Evolutionary conservation across 2,329 filamentous ascomycete genomes (phyloP).

Genomic region (Teratosphaeria pseudoeucalypti): DNA sequence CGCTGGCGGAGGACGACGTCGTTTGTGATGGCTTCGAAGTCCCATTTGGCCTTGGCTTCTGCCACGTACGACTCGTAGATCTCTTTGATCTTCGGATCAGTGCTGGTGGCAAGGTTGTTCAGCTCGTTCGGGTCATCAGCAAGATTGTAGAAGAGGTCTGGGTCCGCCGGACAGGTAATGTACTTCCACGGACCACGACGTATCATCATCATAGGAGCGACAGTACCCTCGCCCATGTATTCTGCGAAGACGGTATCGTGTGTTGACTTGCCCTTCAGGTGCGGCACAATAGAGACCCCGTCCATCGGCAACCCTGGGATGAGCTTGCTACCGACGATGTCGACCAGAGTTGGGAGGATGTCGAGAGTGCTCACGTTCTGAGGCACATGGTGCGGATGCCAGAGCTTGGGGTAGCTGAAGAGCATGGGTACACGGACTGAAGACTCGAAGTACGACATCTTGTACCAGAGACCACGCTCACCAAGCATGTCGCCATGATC

Average conservation of each 20-base stretch:
- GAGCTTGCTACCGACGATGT: constrained; percentile 63
- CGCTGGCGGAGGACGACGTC: constrained; percentile 70
- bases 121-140: constrained; percentile 64
- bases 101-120: constrained; percentile 52
- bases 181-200: constrained; percentile 84
- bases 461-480: constrained; percentile 88
- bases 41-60: constrained; percentile 68
- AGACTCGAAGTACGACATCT: constrained; percentile 94
- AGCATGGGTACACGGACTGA: constrained; percentile 83
- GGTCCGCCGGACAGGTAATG: constrained; percentile 73
- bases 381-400: constrained; percentile 62
- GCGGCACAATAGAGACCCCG: constrained; percentile 69
- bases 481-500: constrained; percentile 96
- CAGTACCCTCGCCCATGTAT: constrained; percentile 87
- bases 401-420: constrained; percentile 67
- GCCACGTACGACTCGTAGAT: constrained; percentile 53
- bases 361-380: constrained; percentile 88
- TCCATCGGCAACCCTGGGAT: constrained; percentile 70
- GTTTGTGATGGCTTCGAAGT: constrained; percentile 66
- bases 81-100: constrained; percentile 29
- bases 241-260: constrained; percentile 88
- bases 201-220: constrained; percentile 90
- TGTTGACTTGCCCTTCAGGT: constrained; percentile 55
- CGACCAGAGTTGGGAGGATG: constrained; percentile 78
- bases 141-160: constrained; percentile 76